Base-by-base conservation (phyloP, 2,329 filamentous ascomycete species). In the Colletotrichum lindemuthianum region DNA sequence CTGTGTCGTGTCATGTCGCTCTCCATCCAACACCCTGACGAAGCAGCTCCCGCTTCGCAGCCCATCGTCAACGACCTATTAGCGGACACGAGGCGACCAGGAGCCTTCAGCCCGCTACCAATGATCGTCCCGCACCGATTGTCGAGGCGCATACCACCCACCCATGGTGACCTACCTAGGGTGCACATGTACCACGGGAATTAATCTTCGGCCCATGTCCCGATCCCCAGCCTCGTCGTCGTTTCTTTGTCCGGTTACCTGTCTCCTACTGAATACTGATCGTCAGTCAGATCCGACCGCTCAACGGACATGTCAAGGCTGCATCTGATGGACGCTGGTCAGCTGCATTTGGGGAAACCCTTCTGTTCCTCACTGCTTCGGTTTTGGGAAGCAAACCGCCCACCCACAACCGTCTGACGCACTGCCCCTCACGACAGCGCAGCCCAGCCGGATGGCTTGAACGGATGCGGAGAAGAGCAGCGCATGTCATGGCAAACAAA, bases 61-160 rank as follows among this genome's bases (percentile, higher is more conserved):
- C 24, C 24, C 24, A 24, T 24, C 24, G 24, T 24, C 24, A 24
- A 24, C 3, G 43, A 45, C 43, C 37, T 40, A 5, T 9, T 5
- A 40, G 34, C 33, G 16, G 8, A 37, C 13, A 58, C 33, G 11
- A 34, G 24, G 37, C 13, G 43, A 56, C 24, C 24, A 24, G 24
- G 24, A 24, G 24, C 24, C 24, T 48, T 43, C 32, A 15, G n/a
- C 13, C 45, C 45, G 11, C 36, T 49, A 13, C 44, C 39, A 37
- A 36, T 41, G 55, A 58, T 58, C 55, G 55, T 43, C 55, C 55
- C 55, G 45, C 55, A 13, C 16, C 55, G 45, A 58, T 43, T 50
- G 34, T 58, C 55, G 55, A 58, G 55, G 50, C 50, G 36, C 54
- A 57, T 41, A 40, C 53, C 11, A 48, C 51, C 53, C 11, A 48